Evolutionary conservation across 139 green algal genomes (phyloP).

Genomic region (Tetradesmus lagerheimii): DNA sequence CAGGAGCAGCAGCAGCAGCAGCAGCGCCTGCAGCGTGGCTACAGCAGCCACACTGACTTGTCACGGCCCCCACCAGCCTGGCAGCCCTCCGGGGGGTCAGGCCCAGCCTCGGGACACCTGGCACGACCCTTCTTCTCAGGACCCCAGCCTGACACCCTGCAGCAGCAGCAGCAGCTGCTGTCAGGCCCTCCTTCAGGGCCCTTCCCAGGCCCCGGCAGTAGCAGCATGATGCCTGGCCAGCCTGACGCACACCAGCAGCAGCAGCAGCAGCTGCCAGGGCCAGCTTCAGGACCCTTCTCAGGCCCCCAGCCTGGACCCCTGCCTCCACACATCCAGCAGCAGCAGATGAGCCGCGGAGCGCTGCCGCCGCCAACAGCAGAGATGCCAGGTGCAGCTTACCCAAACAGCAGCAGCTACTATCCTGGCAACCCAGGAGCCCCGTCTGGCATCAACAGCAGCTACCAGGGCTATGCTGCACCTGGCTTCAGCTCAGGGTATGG

Average conservation of each 20-base stretch:
- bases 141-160: too few relatives aligned
- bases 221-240: too few relatives aligned
- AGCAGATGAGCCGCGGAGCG: background rate
- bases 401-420: background rate
- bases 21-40: background rate
- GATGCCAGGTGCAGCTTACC: background rate
- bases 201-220: too few relatives aligned
- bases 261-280: background rate
- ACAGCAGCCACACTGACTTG: constrained; percentile 16
- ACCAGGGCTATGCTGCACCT: background rate
- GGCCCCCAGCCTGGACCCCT: background rate
- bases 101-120: too few relatives aligned
- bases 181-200: too few relatives aligned
- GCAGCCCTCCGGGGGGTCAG: background rate
- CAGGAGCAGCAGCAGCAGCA: constrained; percentile 35
- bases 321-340: background rate
- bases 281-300: background rate
- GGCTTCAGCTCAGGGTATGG: background rate
- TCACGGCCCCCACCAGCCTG: background rate
- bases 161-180: too few relatives aligned
- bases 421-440: too few relatives aligned
- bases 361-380: background rate
- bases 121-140: too few relatives aligned
- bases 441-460: background rate
- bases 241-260: too few relatives aligned